Base-by-base conservation (phyloP, 305 asterid species). In the Plantago rigida region DNA sequence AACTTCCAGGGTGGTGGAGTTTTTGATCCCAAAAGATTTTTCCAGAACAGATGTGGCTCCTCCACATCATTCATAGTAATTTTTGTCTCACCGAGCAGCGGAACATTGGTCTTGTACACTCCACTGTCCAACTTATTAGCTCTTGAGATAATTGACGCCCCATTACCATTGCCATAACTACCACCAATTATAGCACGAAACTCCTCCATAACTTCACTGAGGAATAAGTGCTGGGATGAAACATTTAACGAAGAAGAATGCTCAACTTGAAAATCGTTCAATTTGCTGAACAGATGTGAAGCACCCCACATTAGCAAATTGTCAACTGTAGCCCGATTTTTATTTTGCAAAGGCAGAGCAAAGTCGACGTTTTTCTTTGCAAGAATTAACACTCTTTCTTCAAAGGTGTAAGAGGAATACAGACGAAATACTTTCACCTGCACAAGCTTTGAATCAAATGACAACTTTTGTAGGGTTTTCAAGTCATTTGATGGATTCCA, bases 261-360 rank as follows among this genome's bases (percentile, higher is more conserved):
- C 54, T 71, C 71, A 14, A 81, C 74, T 74, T 82, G 94, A 75
- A 74, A 85, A 69, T 85, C 86, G 19, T 83, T 91, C 72, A 93
- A 77, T 77, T 81, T 87, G 56, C 69, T 60, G 77, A 93, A 85
- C 22, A 93, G 84, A 66, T 82, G 45, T 4, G 77, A 53, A 58
- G 90, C 95, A 71, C 99, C 95, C 99, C 99, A 93, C 71, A 78
- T 79, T 56, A 93, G 97, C 54, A 86, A 75, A 65, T 74, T 62
- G 65, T 80, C 73, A 72, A 69, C 75, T 39, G 79, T 72, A 63
- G 77, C 56, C 63, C 89, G 81, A 66, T 71, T 78, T 58, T 70
- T 22, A 45, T 34, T 78, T 69, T 79, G 87, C 65, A 77, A 62
- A 75, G 58, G 70, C 72, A 60, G 77, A 59, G 87, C 87, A 67